Conservation (phyloP, 2,329 filamentous ascomycete genomes). For the Amauroascus niger region DNA sequence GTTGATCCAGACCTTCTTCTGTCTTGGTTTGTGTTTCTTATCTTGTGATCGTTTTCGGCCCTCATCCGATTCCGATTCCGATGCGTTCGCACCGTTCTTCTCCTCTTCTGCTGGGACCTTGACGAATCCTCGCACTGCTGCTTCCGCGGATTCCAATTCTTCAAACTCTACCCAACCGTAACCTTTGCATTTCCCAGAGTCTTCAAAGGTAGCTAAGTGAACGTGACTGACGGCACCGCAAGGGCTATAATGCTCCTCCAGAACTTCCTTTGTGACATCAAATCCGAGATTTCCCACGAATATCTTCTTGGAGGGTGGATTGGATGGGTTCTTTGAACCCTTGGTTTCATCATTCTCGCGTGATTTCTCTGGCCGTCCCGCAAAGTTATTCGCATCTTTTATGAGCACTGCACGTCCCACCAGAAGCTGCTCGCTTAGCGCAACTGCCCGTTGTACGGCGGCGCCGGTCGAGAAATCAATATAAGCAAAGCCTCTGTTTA, state of each 20-base stretch:
- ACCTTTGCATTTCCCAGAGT: constrained; percentile 95
- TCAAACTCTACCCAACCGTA: constrained; percentile 93
- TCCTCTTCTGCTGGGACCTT: constrained; percentile 47
- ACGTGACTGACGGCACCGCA: constrained; percentile 76
- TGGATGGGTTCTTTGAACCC: constrained; percentile 24
- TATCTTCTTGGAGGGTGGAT: constrained; percentile 62
- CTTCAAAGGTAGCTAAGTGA: constrained; percentile 90
- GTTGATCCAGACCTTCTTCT: constrained; percentile 71
- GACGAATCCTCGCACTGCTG: constrained; percentile 72
- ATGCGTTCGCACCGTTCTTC: constrained; percentile 33
- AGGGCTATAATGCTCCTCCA: constrained; percentile 70
- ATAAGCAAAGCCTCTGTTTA: constrained; percentile 94
- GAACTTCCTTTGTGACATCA: constrained; percentile 67
- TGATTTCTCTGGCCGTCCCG: constrained; percentile 70
- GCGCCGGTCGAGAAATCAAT: constrained; percentile 70
- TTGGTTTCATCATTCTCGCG: constrained; percentile 29
- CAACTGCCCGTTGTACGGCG: constrained; percentile 65
- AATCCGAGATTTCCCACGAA: constrained; percentile 89
- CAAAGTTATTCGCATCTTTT: constrained; percentile 83
- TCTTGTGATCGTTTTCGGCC: constrained; percentile 28
- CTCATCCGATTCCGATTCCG: constrained; percentile 42
- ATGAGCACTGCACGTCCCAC: constrained; percentile 73
- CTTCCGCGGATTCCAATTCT: constrained; percentile 62
- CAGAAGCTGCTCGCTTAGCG: constrained; percentile 74
- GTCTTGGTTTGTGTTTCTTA: constrained; percentile 49